phyloP scores from a whole-genome alignment of 768 basidiomycete species.

The Kwoniella newhampshirensis region DNA sequence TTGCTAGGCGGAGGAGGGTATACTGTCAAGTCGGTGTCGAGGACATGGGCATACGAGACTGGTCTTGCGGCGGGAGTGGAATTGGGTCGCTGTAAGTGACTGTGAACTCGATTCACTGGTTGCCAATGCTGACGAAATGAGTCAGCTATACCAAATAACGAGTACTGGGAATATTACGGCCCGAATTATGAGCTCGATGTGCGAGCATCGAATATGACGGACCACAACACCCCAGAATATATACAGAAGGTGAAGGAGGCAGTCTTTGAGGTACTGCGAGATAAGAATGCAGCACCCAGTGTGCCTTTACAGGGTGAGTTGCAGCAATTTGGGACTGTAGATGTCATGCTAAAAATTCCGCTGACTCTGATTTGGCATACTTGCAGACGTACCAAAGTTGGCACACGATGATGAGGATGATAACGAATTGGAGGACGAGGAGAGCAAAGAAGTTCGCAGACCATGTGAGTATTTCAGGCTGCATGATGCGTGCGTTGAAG shows the following conservation, averaged over 20 bases:
- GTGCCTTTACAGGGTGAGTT: conserved; percentile 80
- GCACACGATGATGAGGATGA: conserved; percentile 80
- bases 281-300: conserved; percentile 83
- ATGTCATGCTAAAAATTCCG: too few relatives aligned
- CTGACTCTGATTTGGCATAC: too few relatives aligned
- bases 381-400: conserved; percentile 75
- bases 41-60: conserved; percentile 97
- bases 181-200: conserved; percentile 96
- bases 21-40: conserved; percentile 95
- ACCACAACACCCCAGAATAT: conserved; percentile 89
- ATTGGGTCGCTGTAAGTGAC: conserved; percentile 68
- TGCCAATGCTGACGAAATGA: not conserved
- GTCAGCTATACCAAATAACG: conserved; percentile 94
- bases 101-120: not conserved
- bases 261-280: conserved; percentile 84
- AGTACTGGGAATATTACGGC: conserved; percentile 99
- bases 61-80: conserved; percentile 97
- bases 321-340: not conserved
- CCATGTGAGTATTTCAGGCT: conserved; percentile 56
- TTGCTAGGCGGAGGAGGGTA: conserved; percentile 96
- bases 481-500: not conserved
- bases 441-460: conserved; percentile 72
- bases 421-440: conserved; percentile 72
- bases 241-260: conserved; percentile 88
- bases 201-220: conserved; percentile 88